Conservation (phyloP, 352 stramenopile genomes). For the Phytophthora vignae region DNA sequence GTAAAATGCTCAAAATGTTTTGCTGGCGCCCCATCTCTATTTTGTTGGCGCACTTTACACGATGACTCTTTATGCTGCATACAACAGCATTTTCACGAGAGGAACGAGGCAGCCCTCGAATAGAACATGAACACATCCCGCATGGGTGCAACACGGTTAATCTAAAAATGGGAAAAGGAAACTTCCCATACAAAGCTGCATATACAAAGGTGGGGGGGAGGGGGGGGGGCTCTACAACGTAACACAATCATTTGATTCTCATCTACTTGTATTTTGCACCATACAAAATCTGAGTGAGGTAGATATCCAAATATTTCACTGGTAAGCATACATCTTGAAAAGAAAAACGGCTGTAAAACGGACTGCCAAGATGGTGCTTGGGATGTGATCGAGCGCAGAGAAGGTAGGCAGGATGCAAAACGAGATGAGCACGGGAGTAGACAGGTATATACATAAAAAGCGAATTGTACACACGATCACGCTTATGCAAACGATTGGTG, state of each 20-base stretch:
- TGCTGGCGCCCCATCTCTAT: too few relatives aligned
- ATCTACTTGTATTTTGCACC: background rate
- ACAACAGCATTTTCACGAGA: background rate
- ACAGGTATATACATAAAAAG: too few relatives aligned
- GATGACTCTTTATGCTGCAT: background rate
- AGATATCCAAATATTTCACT: background rate
- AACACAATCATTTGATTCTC: background rate
- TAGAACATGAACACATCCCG: background rate
- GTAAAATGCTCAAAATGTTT: too few relatives aligned
- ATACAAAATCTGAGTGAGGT: background rate
- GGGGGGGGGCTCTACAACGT: background rate
- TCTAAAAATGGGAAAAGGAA: background rate
- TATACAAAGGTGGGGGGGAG: background rate
- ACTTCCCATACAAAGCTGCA: background rate
- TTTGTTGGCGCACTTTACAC: too few relatives aligned
- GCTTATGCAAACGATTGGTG: too few relatives aligned
- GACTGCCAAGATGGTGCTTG: background rate
- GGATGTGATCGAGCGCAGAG: background rate
- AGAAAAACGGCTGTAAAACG: background rate
- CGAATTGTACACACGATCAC: too few relatives aligned
- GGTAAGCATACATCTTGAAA: background rate
- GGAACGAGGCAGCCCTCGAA: background rate
- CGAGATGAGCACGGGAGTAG: too few relatives aligned
- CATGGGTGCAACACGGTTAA: background rate
- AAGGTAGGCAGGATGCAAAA: background rate